phyloP scores from a whole-genome alignment of 306 rosid species.

The Acacia melanoxylon region DNA sequence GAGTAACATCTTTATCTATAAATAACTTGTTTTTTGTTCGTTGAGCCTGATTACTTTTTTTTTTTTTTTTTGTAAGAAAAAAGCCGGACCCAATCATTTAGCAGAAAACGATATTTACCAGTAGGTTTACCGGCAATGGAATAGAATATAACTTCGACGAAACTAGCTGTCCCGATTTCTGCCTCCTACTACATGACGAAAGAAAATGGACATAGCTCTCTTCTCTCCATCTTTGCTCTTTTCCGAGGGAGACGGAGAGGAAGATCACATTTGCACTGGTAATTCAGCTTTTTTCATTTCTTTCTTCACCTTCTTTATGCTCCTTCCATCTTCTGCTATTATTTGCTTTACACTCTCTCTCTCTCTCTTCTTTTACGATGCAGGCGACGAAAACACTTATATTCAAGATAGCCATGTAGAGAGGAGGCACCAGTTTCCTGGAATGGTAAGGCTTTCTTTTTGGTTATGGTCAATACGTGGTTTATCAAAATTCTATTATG shows the following conservation, averaged over 20 bases:
- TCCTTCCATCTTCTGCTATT: background rate
- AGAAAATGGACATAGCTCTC: conserved; percentile 93
- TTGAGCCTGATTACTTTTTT: no score
- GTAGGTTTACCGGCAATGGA: no score
- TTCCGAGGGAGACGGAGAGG: conserved; percentile 38
- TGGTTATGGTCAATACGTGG: background rate
- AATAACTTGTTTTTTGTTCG: no score
- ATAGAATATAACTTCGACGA: no score
- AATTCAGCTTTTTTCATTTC: conserved; percentile 7
- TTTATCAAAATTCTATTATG: background rate
- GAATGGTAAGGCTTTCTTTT: conserved; percentile 55
- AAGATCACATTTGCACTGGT: conserved; percentile 51
- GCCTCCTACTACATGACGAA: no score
- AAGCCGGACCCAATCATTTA: no score
- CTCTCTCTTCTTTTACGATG: conserved; percentile 6
- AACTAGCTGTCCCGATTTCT: no score
- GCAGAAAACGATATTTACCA: no score
- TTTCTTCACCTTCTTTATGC: background rate
- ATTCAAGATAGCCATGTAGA: conserved; percentile 66
- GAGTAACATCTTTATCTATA: no score
- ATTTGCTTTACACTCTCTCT: background rate
- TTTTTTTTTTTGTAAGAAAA: no score
- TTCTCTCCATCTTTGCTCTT: conserved; percentile 90
- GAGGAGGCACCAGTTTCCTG: conserved; percentile 85
- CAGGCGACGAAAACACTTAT: conserved; percentile 56